Evolutionary conservation across 2,329 filamentous ascomycete species (phyloP).

Genomic region (Phyllosticta citribraziliensis): DNA sequence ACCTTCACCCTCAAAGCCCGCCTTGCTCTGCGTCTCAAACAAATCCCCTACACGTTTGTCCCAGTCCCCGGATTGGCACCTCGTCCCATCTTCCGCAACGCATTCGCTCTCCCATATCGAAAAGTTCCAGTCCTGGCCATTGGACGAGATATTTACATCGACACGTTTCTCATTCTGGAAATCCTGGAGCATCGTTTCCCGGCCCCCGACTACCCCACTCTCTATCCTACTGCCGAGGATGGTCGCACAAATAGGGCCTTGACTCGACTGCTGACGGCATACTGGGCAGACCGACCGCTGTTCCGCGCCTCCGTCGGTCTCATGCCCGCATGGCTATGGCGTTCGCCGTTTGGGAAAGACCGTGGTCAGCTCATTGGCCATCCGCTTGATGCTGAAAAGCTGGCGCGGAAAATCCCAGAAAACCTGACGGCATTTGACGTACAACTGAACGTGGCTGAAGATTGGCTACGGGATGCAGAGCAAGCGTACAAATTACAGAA

Average conservation of each 20-base stretch:
- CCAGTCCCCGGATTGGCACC: conserved; percentile 39
- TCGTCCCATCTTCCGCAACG: conserved; percentile 48
- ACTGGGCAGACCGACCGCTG: conserved; percentile 32
- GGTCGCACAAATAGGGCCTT: conserved; percentile 26
- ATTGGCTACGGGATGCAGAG: conserved; percentile 16
- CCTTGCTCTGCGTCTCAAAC: conserved; percentile 27
- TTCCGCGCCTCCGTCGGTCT: conserved; percentile 32
- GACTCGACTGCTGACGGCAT: conserved; percentile 31
- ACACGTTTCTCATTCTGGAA: conserved; percentile 57
- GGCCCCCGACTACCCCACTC: conserved; percentile 26
- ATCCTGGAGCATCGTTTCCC: conserved; percentile 53
- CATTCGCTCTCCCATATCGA: conserved; percentile 54
- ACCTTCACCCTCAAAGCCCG: conserved; percentile 30
- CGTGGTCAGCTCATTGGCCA: conserved; percentile 31
- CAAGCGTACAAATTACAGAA: background rate
- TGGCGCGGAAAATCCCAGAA: conserved; percentile 29
- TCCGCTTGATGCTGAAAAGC: conserved; percentile 26
- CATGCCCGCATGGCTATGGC: conserved; percentile 31
- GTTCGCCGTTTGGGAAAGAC: conserved; percentile 29
- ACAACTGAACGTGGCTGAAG: conserved; percentile 30
- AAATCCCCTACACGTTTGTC: conserved; percentile 30
- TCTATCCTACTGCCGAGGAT: conserved; percentile 22
- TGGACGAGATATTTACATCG: conserved; percentile 57
- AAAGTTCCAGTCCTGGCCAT: conserved; percentile 60
- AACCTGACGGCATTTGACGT: conserved; percentile 29